phyloP scores from a whole-genome alignment of 345 rosid species.

The Pugionium dolabratum region DNA sequence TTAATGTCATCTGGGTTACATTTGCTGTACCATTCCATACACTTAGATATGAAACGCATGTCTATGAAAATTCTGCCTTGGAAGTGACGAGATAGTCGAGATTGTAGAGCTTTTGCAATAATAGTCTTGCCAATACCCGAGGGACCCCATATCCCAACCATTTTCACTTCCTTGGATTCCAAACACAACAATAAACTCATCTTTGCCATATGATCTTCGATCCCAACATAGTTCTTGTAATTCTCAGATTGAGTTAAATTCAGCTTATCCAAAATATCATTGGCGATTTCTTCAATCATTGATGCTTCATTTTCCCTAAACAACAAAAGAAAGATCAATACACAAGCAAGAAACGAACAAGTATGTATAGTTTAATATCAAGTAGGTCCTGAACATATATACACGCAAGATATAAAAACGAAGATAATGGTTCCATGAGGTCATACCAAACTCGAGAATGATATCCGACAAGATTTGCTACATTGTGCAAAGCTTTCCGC shows the following conservation, averaged over 20 bases:
- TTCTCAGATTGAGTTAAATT: neutral
- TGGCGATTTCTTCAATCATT: conserved; percentile 18
- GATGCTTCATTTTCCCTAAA: conserved; percentile 9
- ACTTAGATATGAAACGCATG: conserved; percentile 15
- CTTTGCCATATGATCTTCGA: conserved; percentile 25
- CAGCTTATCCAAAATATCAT: conserved; percentile 11
- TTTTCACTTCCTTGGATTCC: conserved; percentile 16
- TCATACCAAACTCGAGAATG: conserved; percentile 1
- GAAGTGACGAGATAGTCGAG: conserved; percentile 9
- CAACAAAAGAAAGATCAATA: neutral
- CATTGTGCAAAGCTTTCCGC: neutral
- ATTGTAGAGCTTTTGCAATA: conserved; percentile 21
- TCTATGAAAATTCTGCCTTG: conserved; percentile 8
- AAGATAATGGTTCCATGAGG: neutral
- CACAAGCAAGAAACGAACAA: neutral
- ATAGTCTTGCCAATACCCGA: conserved; percentile 37
- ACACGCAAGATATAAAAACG: neutral
- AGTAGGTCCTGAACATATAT: neutral
- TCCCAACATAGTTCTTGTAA: conserved; percentile 7
- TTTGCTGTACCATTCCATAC: neutral
- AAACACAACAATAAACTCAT: conserved; percentile 1
- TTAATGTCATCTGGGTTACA: neutral
- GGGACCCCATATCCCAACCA: conserved; percentile 36
- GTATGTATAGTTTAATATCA: neutral
- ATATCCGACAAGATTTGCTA: conserved; percentile 7